Evolutionary conservation across 169 alveolate genomes (phyloP).

Genomic region (Miamiensis avidus): DNA sequence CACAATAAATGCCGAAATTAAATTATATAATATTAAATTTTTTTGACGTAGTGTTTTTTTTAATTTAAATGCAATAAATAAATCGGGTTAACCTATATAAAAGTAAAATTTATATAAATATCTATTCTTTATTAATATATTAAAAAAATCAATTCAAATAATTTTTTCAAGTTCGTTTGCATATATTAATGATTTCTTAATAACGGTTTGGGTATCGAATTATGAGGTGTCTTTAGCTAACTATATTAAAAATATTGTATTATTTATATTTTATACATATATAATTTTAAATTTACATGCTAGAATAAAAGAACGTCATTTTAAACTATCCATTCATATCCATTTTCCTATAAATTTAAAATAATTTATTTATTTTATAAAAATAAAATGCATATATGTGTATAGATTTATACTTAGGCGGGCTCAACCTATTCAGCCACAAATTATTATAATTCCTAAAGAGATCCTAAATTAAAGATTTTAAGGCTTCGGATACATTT

Average conservation of each 20-base stretch:
- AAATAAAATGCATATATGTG: too few relatives aligned
- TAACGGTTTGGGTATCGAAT: neutral
- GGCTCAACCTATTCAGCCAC: neutral
- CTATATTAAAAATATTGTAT: too few relatives aligned
- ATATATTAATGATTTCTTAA: neutral
- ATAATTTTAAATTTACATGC: too few relatives aligned
- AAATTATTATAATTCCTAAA: neutral
- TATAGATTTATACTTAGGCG: neutral
- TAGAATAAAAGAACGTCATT: neutral
- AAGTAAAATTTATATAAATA: too few relatives aligned
- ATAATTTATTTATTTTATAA: too few relatives aligned
- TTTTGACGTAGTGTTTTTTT: too few relatives aligned
- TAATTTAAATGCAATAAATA: too few relatives aligned
- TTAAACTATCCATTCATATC: neutral
- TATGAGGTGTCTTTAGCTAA: neutral
- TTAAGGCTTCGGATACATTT: neutral
- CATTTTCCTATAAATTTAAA: neutral
- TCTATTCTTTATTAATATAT: too few relatives aligned
- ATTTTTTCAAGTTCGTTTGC: neutral
- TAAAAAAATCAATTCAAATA: neutral
- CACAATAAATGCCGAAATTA: too few relatives aligned
- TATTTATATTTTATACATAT: too few relatives aligned
- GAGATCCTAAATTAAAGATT: neutral
- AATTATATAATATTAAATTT: too few relatives aligned
- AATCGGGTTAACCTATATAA: too few relatives aligned